Evolutionary conservation across 179 eudicot genomes (phyloP), one percentile per base, ranked within the genome.

Genomic region (Silene coronaria): DNA sequence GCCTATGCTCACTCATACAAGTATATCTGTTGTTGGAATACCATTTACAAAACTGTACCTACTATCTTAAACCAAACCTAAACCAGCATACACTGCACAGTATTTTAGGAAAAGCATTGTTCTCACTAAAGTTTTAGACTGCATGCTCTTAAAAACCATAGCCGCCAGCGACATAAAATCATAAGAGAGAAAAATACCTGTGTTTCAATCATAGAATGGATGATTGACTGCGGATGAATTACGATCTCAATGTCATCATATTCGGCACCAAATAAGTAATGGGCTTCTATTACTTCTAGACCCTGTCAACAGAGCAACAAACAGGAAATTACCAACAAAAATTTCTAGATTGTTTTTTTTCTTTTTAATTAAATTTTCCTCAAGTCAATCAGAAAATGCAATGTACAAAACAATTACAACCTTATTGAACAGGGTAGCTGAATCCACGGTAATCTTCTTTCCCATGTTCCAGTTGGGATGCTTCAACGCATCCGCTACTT

Each of bases 391-490:
- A 0, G 19, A 67, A 70, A 46, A 62, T 30, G 19, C 7, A 19
- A 36, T 26, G 51, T 13, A 63, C 12, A 45, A 55, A 72, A 61
- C 58, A 74, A 38, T 11, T n/a, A 60, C 23, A 27, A 89, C 99
- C 97, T 96, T 96, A 75, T 96, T 93, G 87, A 96, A 96, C 75
- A 93, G 88, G 26, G 99, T 96, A n/a, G 99, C 98, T 30, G 99
- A 96, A 82, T 96, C 99, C 46, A 96, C 96, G 2, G 99, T 96
- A 68, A 96, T 89, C 83, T 96, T 96, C 82, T 89, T 96, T 51
- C 97, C 99, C 97, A 96, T 88, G 75, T 67, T 91, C 99, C 99
- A 96, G 79, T 89, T 96, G 19, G 99, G 99, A 89, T 96, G 99
- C 82, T 96, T 96, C 86, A 96, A 83, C 45, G 99, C 99, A 88